Conservation (phyloP, 257 asterid genomes). For the Buddleja alternifolia region DNA sequence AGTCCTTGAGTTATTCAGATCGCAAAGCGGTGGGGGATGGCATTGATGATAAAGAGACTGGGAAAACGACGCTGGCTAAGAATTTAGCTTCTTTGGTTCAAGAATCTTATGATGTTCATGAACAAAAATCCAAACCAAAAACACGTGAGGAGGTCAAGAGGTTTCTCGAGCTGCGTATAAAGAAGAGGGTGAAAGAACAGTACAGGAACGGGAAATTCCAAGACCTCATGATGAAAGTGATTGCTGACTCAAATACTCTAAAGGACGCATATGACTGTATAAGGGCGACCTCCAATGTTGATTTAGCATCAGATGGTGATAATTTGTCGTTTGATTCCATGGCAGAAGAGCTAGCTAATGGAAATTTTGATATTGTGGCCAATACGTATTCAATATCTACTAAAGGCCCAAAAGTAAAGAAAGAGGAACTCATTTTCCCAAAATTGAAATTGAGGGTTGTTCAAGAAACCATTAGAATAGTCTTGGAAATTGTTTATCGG, state of each 20-base stretch:
- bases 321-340: slow-evolving; percentile 66
- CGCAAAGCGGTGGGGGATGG: slow-evolving; percentile 22
- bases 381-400: slow-evolving; percentile 66
- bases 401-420: slow-evolving; percentile 55
- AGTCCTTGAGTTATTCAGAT: slow-evolving; percentile 32
- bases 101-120: slow-evolving; percentile 53
- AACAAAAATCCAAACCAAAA: slow-evolving; percentile 44
- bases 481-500: slow-evolving; percentile 74
- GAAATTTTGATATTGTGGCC: slow-evolving; percentile 62
- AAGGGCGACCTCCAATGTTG: slow-evolving; percentile 67
- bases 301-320: slow-evolving; percentile 44
- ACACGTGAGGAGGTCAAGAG: slow-evolving; percentile 59
- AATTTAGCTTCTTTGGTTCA: slow-evolving; percentile 79
- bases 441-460: slow-evolving; percentile 67
- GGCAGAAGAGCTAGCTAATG: slow-evolving; percentile 69
- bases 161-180: slow-evolving; percentile 68
- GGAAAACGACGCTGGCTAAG: slow-evolving; percentile 55
- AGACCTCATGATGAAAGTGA: slow-evolving; percentile 67
- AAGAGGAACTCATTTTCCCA: slow-evolving; percentile 72
- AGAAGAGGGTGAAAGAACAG: slow-evolving; percentile 88
- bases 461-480: slow-evolving; percentile 85
- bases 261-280: slow-evolving; percentile 78
- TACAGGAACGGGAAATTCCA: slow-evolving; percentile 65
- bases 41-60: slow-evolving; percentile 33
- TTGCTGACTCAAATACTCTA: slow-evolving; percentile 73